phyloP scores from a whole-genome alignment of 176 grass and related monocot genomes.

The Urochloa ruziziensis region DNA sequence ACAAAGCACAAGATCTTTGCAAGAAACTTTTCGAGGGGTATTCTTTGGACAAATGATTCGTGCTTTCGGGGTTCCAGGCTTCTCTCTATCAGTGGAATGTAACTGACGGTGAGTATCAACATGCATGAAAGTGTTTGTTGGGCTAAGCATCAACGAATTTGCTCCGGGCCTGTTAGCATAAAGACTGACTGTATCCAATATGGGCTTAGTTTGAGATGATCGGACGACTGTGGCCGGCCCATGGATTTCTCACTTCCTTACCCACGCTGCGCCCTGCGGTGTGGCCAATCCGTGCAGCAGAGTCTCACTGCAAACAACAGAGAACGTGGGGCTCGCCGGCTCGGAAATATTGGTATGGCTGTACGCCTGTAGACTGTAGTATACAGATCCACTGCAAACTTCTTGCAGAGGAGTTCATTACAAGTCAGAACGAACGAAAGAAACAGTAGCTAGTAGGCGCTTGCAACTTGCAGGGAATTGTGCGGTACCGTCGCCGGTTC shows the following conservation, averaged over 20 bases:
- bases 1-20: not conserved
- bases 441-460: not conserved
- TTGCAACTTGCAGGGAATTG: not conserved
- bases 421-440: not conserved
- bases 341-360: not conserved
- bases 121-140: no score
- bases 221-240: not conserved
- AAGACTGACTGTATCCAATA: no score
- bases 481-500: not conserved
- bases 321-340: conserved; percentile 4
- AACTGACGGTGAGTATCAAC: not conserved
- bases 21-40: no score
- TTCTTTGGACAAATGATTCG: not conserved
- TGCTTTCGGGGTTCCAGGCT: not conserved
- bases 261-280: no score
- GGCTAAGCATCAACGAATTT: not conserved
- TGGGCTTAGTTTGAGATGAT: not conserved
- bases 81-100: no score
- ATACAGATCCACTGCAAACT: conserved; percentile 21
- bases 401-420: conserved; percentile 3
- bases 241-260: not conserved
- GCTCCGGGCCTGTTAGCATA: not conserved
- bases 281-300: no score
- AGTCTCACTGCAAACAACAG: no score
- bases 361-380: not conserved